phyloP scores from a whole-genome alignment of 2,329 filamentous ascomycete genomes.

The Lasiodiplodia theobromae region DNA sequence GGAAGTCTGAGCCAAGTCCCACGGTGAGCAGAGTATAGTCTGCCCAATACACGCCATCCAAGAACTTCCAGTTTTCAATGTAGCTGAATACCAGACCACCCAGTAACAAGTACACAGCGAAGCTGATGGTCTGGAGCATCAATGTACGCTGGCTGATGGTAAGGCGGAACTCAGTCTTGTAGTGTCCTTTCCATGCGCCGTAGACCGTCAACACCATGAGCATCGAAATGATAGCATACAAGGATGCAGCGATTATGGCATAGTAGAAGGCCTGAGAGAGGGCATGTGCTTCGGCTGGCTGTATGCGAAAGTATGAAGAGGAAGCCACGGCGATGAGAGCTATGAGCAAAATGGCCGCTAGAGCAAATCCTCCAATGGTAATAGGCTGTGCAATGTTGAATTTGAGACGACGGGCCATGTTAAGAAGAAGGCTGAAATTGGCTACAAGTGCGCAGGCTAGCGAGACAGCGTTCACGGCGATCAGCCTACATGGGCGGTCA shows the following conservation, averaged over 20 bases:
- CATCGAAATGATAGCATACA: constrained; percentile 64
- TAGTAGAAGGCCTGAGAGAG: constrained; percentile 67
- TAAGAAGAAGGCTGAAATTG: constrained; percentile 63
- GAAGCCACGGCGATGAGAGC: constrained; percentile 58
- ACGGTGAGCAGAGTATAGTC: constrained; percentile 64
- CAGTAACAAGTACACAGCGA: constrained; percentile 57
- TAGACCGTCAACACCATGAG: constrained; percentile 64
- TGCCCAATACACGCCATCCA: constrained; percentile 64
- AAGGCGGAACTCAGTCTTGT: constrained; percentile 63
- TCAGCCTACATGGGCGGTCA: constrained; percentile 47
- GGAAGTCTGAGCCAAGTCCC: constrained; percentile 60
- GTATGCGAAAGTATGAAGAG: constrained; percentile 52
- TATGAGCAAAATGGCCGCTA: constrained; percentile 62
- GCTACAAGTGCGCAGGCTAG: constrained; percentile 61
- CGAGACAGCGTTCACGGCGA: constrained; percentile 64
- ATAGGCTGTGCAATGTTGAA: constrained; percentile 66
- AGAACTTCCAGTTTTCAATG: constrained; percentile 60
- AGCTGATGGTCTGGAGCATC: constrained; percentile 61
- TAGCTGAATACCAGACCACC: constrained; percentile 56
- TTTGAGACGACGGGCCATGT: constrained; percentile 64
- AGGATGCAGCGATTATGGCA: constrained; percentile 62
- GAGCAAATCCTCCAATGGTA: constrained; percentile 66
- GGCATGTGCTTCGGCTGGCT: constrained; percentile 52
- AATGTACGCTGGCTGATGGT: constrained; percentile 64
- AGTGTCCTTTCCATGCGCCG: constrained; percentile 62